A percentile compares a stretch with the other conserved stretches of the same genome.
These are phyloP conservation scores for Trametes cubensis DNA, from an alignment of 768 basidiomycete species.

Conservation along the genomic window DNA sequence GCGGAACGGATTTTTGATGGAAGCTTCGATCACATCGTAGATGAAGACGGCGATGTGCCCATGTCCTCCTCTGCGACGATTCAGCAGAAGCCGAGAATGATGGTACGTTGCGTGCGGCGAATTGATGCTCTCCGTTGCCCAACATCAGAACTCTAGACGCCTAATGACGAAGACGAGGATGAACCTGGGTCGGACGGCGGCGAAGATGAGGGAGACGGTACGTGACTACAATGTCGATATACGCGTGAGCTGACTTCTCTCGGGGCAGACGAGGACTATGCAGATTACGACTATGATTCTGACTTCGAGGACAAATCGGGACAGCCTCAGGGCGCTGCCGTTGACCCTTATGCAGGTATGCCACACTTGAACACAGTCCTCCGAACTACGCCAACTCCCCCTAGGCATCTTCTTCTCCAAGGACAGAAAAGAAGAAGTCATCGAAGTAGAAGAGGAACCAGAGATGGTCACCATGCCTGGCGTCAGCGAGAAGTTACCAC, in stretches of 20 bases:
- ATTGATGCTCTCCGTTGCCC: background rate
- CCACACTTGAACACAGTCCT: background rate
- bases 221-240: background rate
- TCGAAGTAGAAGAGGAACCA: conserved; percentile 85
- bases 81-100: conserved; percentile 30
- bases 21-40: conserved; percentile 73
- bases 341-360: conserved; percentile 87
- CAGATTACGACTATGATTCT: conserved; percentile 87
- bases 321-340: conserved; percentile 49
- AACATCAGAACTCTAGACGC: conserved; percentile 47
- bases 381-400: conserved; percentile 11
- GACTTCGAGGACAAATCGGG: conserved; percentile 59
- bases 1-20: conserved; percentile 87
- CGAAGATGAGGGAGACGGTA: conserved; percentile 57
- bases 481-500: conserved; percentile 51
- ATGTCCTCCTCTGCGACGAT: conserved; percentile 23
- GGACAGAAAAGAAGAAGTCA: conserved; percentile 87
- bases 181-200: conserved; percentile 55
- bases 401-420: conserved; percentile 94
- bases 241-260: background rate
- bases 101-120: conserved; percentile 25
- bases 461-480: conserved; percentile 50
- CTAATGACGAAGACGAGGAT: conserved; percentile 54
- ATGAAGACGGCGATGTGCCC: conserved; percentile 46
- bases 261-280: conserved; percentile 54